A percentile compares a stretch with the other conserved stretches of the same genome.
Conservation (phyloP, 331 rosid species). For the Cydonia oblonga region DNA sequence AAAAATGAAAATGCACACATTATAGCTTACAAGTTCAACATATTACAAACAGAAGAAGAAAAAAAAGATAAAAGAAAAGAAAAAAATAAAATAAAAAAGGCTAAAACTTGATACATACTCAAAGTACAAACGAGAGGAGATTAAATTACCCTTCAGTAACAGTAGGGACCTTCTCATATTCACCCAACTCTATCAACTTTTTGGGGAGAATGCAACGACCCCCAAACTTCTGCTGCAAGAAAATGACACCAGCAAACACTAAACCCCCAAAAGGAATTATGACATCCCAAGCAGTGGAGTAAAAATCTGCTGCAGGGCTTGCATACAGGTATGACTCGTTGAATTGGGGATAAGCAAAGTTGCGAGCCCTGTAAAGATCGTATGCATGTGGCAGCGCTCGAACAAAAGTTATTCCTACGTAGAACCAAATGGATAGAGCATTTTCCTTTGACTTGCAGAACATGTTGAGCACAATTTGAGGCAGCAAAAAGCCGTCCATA, state of each 20-base stretch:
- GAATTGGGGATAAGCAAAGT: not conserved
- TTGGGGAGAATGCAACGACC: conserved; percentile 30
- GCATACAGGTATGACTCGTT: conserved; percentile 27
- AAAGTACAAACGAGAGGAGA: not conserved
- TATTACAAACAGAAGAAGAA: no score
- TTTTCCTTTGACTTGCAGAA: conserved; percentile 26
- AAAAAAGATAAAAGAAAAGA: not conserved
- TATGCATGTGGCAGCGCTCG: conserved; percentile 45
- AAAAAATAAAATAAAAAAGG: not conserved
- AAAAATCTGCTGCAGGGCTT: conserved; percentile 30
- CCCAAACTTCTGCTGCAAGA: conserved; percentile 53
- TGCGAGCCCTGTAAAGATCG: conserved; percentile 38
- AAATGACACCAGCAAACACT: conserved; percentile 32
- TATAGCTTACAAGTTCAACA: no score
- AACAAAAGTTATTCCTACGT: conserved; percentile 51
- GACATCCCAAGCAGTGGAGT: conserved; percentile 49
- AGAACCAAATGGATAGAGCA: conserved; percentile 32
- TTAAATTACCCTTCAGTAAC: not conserved
- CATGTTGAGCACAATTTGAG: conserved; percentile 42
- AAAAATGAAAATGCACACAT: not conserved
- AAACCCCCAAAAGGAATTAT: conserved; percentile 33
- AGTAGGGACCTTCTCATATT: conserved; percentile 29
- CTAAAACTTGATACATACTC: not conserved
- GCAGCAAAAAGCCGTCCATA: conserved; percentile 51
- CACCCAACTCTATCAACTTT: conserved; percentile 18